These are phyloP conservation scores for Trichosporon asahii DNA, from an alignment of 1,284 basidiomycete genomes.

Conservation along the genomic window DNA sequence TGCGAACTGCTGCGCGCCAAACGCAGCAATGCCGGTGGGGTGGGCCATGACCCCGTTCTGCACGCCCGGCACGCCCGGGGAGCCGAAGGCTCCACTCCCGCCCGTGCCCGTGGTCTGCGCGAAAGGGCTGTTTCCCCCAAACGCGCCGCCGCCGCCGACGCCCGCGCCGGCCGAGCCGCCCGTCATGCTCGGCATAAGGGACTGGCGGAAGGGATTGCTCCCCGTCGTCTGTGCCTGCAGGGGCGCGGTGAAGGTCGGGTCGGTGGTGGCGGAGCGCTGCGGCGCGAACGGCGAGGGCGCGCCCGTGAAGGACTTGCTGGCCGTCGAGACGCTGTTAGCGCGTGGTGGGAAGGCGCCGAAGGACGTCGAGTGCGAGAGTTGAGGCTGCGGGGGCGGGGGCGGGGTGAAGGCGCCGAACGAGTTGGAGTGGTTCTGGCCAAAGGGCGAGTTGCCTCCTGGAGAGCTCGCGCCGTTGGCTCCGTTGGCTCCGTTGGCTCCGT, in stretches of 20 bases:
- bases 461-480: too few relatives aligned
- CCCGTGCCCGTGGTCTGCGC: not conserved
- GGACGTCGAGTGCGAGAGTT: not conserved
- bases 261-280: conserved; percentile 40
- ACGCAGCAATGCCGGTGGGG: conserved; percentile 3
- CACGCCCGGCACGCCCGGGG: not conserved
- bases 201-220: conserved; percentile 44
- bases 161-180: not conserved
- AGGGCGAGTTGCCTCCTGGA: not conserved
- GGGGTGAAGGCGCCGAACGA: too few relatives aligned
- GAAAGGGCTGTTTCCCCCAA: not conserved
- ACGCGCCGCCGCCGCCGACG: not conserved
- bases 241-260: conserved; percentile 2
- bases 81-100: not conserved
- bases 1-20: conserved; percentile 6
- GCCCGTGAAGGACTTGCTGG: not conserved
- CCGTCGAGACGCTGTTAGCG: not conserved
- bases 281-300: conserved; percentile 76
- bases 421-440: not conserved
- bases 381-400: not conserved
- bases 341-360: not conserved
- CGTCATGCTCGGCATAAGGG: conserved; percentile 12
- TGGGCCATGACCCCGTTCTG: conserved; percentile 1
- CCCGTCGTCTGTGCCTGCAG: conserved; percentile 23
- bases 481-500: too few relatives aligned